phyloP scores from a whole-genome alignment of 176 grass and related monocot species.

The Chloris gayana region DNA sequence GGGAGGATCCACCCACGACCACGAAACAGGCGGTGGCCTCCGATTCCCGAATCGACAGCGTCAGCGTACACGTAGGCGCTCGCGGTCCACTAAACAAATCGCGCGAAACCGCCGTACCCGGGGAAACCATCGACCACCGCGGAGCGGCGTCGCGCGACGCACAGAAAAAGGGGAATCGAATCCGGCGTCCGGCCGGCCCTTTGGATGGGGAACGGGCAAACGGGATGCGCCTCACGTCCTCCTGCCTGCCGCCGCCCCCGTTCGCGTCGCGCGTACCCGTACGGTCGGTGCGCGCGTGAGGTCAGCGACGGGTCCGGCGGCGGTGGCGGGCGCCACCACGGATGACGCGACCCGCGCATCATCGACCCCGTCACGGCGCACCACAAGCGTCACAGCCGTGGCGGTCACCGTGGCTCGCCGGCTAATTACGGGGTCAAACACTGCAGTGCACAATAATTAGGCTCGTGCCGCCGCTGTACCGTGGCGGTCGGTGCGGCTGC shows the following conservation, averaged over 20 bases:
- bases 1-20: slow-evolving; percentile 8
- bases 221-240: neutral
- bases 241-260: neutral
- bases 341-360: slow-evolving; percentile 36
- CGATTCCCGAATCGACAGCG: too few species aligned
- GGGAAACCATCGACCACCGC: neutral
- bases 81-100: neutral
- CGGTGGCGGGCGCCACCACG: neutral
- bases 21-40: slow-evolving; percentile 35
- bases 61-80: slow-evolving; percentile 19
- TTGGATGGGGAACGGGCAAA: slow-evolving; percentile 22
- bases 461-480: neutral
- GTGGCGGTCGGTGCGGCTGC: slow-evolving; percentile 1
- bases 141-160: neutral
- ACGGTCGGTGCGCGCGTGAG: slow-evolving; percentile 24
- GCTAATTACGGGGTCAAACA: neutral
- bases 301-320: too few species aligned
- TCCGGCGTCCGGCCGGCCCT: slow-evolving; percentile 5
- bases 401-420: neutral
- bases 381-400: too few species aligned
- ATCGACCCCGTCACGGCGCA: slow-evolving; percentile 34
- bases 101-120: slow-evolving; percentile 16
- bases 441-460: neutral
- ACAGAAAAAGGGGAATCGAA: neutral
- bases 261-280: slow-evolving; percentile 9